Evolutionary conservation across 768 basidiomycete genomes (phyloP).

Genomic region (Tylopilus balloui): DNA sequence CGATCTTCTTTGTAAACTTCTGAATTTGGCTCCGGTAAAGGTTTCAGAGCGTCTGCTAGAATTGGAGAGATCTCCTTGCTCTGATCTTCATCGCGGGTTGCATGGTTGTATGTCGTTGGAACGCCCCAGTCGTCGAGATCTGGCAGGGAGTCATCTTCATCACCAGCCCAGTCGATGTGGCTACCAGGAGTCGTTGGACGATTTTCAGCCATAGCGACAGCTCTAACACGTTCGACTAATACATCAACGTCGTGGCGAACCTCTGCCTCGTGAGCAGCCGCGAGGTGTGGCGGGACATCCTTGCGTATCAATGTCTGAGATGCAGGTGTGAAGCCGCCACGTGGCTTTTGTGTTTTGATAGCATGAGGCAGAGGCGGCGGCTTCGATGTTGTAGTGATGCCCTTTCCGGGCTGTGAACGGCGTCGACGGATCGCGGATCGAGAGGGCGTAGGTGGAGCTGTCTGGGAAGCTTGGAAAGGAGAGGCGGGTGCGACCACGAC

Average conservation of each 20-base stretch:
- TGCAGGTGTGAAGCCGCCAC: constrained; percentile 14
- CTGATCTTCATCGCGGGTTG: constrained; percentile 24
- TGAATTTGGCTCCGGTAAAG: constrained; percentile 49
- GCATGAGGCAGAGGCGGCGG: constrained; percentile 17
- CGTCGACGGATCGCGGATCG: constrained; percentile 46
- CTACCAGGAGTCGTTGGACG: constrained; percentile 68
- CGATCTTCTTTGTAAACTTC: constrained; percentile 17
- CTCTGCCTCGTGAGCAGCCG: constrained; percentile 36
- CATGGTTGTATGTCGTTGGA: constrained; percentile 37
- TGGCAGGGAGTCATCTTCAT: constrained; percentile 76
- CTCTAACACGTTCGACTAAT: constrained; percentile 72
- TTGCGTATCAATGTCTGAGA: constrained; percentile 37
- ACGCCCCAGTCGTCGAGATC: constrained; percentile 87
- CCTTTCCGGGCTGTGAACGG: constrained; percentile 41
- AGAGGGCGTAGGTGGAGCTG: constrained; percentile 33
- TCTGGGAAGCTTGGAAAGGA: constrained; percentile 20
- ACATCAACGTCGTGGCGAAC: constrained; percentile 65
- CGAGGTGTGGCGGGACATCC: constrained; percentile 58
- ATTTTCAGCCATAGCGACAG: constrained; percentile 65
- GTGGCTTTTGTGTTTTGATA: constrained; percentile 35
- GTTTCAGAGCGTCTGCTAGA: constrained; percentile 55
- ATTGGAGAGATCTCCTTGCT: constrained; percentile 61
- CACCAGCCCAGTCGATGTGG: constrained; percentile 87
- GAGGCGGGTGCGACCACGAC: constrained; percentile 21
- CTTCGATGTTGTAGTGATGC: constrained; percentile 14